A percentile compares a stretch with the other conserved stretches of the same genome.
These are phyloP conservation scores for Comarum palustre DNA, from an alignment of 306 rosid species.

Conservation along the genomic window DNA sequence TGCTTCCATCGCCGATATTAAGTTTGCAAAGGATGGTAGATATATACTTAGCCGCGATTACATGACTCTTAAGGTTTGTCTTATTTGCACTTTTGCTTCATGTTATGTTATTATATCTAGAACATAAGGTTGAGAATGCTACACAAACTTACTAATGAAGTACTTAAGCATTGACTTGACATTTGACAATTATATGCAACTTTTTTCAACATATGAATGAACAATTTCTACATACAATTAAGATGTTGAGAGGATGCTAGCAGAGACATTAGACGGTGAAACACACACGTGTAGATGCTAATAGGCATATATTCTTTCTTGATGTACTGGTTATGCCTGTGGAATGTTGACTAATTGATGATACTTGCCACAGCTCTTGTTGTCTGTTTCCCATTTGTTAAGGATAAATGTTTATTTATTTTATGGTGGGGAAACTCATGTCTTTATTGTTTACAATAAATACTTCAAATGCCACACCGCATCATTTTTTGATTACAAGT, in stretches of 20 bases:
- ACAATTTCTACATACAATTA: no score
- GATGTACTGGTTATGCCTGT: neutral
- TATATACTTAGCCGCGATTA: conserved; percentile 94
- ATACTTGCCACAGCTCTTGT: neutral
- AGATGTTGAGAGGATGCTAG: no score
- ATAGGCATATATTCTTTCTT: neutral
- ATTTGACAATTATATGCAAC: no score
- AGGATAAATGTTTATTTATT: neutral
- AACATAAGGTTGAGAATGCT: no score
- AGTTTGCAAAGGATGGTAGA: conserved; percentile 92
- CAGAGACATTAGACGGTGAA: no score
- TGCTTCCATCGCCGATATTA: conserved; percentile 94
- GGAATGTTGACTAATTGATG: neutral
- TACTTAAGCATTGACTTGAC: no score
- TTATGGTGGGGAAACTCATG: neutral
- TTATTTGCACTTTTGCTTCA: conserved; percentile 18
- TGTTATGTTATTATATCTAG: neutral
- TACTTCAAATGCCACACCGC: neutral
- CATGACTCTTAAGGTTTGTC: conserved; percentile 93
- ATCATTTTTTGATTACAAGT: neutral
- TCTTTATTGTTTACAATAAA: neutral
- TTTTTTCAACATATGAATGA: no score
- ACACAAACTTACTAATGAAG: no score
- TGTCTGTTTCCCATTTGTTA: neutral
- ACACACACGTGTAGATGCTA: no score